Evolutionary conservation across 148 eudicot genomes (phyloP), one percentile per base, ranked within the genome.

Genomic region (Vaccinium corymbosum): DNA sequence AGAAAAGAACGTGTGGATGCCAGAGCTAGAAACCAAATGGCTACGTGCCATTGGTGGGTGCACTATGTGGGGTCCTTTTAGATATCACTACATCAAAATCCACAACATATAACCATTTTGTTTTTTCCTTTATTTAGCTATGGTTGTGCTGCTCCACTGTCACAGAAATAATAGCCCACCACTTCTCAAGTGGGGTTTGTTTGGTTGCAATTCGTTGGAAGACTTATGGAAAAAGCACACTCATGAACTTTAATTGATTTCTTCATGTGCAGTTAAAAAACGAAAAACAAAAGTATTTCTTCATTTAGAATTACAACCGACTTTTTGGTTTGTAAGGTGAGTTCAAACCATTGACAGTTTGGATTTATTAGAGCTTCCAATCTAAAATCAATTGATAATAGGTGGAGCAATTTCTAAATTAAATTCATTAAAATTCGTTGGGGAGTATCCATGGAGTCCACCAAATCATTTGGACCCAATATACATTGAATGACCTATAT

Each of bases 51-150:
- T 62, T 83, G 85, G 81, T 80, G 51, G 80, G 25, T 80, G 76
- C 77, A 80, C 29, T 78, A 64, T 70, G 82, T 84, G 85, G 85
- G 82, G 82, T 32, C 73, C 82, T 84, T 84, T 14, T 38, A 64
- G 70, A 84, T 78, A 68, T 59, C 71, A 64, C 32, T 81, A 64
- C 66, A 84, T 64, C 81, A 29, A 32, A 78, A 77, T 77, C 35
- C 80, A 77, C 32, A 7, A 51, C 59, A 49, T 50, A 22, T 50
- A 22, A 20, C 17, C 32, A n/a, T 13, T 22, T 13, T 76, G 2
- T 10, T 77, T 51, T n/a, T 12, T 50, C 59, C 57, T 50, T 3
- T 22, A 19, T 19, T 50, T 76, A 10, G 2, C 46, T 12, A 50
- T 12, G 12, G 35, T 51, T 77, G 42, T 57, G 57, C 57, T 77